Base-by-base conservation (phyloP, 2,329 filamentous ascomycete genomes). In the Arthroderma uncinatum region DNA sequence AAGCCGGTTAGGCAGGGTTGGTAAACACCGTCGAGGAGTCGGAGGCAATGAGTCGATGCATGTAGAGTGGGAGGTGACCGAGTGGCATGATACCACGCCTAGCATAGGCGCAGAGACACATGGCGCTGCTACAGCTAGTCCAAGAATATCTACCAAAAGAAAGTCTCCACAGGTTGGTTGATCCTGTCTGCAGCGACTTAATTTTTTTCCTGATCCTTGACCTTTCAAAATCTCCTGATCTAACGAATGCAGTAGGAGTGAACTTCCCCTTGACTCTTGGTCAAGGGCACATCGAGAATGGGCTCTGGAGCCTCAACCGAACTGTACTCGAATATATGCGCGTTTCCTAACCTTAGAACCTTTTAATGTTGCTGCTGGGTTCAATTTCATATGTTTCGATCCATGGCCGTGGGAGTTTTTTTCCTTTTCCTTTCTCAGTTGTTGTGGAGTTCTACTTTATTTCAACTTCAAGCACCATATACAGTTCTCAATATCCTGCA, bases 41-140 rank as follows among this genome's bases (percentile, higher is more conserved):
- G 79, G 82, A 25, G 72, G 73, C n/a, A 83, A 88, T 67, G 85
- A 85, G 14, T 78, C 75, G 28, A 80, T 83, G 37, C 81, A 76
- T 47, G 79, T 93, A 9, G 85, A 93, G 66, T 95, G 89, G 87
- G 89, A 95, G 71, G 79, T 95, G 61, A 78, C 85, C 39, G 90
- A 95, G 72, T 91, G 81, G 77, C 79, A 76, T 50, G 73, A 70
- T 50, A 78, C 76, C 55, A 76, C 67, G 54, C 42, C 56, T 5
- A 34, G 25, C 28, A 2, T 54, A 16, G 34, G 25, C n/a, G 28
- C 53, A 1, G 44, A 57, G 39, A 56, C 39, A 6, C 42, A 54
- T 25, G 52, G 25, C 23, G 14, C 50, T 19, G 30, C 34, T 12
- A 44, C 53, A 33, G 54, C 57, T 28, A 57, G 19, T 39, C 55